Conservation (phyloP, 2,329 filamentous ascomycete genomes). For the Fusarium mangiferae region DNA sequence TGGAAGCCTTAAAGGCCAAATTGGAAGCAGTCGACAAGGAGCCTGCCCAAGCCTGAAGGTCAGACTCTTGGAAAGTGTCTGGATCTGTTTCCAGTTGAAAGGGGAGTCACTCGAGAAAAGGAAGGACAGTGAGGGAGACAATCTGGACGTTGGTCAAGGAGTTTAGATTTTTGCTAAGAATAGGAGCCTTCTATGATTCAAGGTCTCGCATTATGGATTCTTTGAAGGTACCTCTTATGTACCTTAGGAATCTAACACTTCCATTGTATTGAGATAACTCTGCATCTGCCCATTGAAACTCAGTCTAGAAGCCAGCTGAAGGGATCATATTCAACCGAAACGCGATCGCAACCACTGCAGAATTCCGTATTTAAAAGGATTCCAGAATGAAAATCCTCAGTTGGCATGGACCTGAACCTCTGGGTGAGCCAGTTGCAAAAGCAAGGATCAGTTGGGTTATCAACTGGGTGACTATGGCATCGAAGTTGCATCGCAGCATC, state of each 20-base stretch:
- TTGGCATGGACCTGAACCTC: not conserved
- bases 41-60: too few relatives aligned
- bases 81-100: accelerated
- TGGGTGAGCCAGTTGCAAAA: not conserved
- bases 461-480: not conserved
- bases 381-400: not conserved
- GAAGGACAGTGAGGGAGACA: too few relatives aligned
- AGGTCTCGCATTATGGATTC: too few relatives aligned
- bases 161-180: not conserved
- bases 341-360: not conserved
- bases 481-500: not conserved
- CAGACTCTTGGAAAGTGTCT: accelerated
- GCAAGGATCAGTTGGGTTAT: not conserved
- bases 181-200: not conserved
- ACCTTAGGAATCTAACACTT: not conserved
- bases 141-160: not conserved
- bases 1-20: not conserved
- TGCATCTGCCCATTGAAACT: too few relatives aligned
- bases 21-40: not conserved
- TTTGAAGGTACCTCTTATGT: too few relatives aligned
- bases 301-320: not conserved
- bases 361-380: not conserved
- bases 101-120: not conserved
- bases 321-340: accelerated
- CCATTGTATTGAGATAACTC: too few relatives aligned